Evolutionary conservation across 2,329 filamentous ascomycete species (phyloP), one percentile per base, ranked within the genome.

Genomic region (Aspergillus oerlinghausenensis): DNA sequence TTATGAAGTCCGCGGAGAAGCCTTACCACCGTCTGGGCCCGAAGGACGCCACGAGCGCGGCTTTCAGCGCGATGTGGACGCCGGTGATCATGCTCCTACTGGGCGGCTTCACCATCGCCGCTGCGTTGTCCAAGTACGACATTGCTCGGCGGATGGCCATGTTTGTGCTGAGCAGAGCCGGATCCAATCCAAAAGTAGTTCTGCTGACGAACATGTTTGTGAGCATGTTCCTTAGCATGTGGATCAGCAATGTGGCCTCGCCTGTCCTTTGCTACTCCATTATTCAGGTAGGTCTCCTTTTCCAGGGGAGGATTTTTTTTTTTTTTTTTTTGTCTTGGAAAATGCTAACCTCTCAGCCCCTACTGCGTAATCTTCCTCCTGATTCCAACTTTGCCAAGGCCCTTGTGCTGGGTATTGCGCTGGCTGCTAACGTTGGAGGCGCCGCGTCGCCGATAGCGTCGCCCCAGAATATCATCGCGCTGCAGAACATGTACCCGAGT

Each of bases 161-260:
- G 1, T 91, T 97, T 67, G 90, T 99, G 28, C 82, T 99, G 35
- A 96, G 92, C 79, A 97, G 96, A 78, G 94, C 94, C 8, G 94
- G 94, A 6, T 97, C 94, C 3, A 88, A 87, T 66, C 94, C 94
- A 9, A 83, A 87, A 55, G 93, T 90, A 2, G 94, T 99, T 3
- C 81, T 99, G 4, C 76, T 99, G n/a, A 94, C 93, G 54, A 97
- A 93, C 77, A 99, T 99, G 94, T 92, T 97, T 66, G 94, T 99
- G 45, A 92, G 93, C 55, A 95, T 94, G 69, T 95, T 99, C 72
- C 88, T 95, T 8, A 97, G 92, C 66, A 99, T 99, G 94, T 91
- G 96, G 81, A 97, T 99, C 69, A 96, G 92, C 76, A 99, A 99
- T 65, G 95, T 99, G 28, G 94, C 94, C 1, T 93, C 95, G 1